Evolutionary conservation across 495 filamentous ascomycete species (phyloP).

Genomic region (Tuber aestivum): DNA sequence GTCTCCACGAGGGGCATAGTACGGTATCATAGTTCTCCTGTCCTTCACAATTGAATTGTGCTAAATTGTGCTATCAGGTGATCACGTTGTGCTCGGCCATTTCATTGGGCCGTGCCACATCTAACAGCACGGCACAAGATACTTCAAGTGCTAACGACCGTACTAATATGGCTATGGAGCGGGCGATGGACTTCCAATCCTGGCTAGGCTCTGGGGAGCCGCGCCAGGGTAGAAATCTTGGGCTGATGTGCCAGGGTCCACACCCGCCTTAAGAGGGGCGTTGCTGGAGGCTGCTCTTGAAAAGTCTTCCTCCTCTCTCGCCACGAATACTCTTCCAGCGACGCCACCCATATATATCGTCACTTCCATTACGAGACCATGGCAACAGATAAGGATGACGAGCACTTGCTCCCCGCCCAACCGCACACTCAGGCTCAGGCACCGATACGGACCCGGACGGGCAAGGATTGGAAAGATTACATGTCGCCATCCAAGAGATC

Average conservation of each 20-base stretch:
- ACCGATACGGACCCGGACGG: background rate
- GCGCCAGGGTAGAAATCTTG: constrained; percentile 27
- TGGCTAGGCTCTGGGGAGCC: constrained; percentile 22
- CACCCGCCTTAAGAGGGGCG: background rate
- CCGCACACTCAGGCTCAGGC: background rate
- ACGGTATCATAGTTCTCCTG: too few relatives aligned
- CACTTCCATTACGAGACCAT: background rate
- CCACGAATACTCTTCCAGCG: background rate
- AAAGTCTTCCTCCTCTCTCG: background rate
- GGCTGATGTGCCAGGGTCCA: constrained; percentile 27
- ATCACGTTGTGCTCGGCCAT: too few relatives aligned
- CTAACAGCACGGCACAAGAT: too few relatives aligned
- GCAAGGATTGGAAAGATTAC: background rate
- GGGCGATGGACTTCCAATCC: constrained; percentile 26
- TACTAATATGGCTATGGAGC: background rate
- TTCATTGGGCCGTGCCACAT: too few relatives aligned
- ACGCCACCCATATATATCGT: background rate
- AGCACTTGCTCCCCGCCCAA: background rate
- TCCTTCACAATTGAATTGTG: too few relatives aligned
- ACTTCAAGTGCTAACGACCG: too few relatives aligned
- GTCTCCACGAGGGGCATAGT: too few relatives aligned
- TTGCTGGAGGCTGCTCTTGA: background rate
- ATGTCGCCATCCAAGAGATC: background rate
- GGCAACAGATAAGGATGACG: background rate
- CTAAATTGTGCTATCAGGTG: too few relatives aligned